Conservation (phyloP, 2,329 filamentous ascomycete species). For the Elsinoe australis region DNA sequence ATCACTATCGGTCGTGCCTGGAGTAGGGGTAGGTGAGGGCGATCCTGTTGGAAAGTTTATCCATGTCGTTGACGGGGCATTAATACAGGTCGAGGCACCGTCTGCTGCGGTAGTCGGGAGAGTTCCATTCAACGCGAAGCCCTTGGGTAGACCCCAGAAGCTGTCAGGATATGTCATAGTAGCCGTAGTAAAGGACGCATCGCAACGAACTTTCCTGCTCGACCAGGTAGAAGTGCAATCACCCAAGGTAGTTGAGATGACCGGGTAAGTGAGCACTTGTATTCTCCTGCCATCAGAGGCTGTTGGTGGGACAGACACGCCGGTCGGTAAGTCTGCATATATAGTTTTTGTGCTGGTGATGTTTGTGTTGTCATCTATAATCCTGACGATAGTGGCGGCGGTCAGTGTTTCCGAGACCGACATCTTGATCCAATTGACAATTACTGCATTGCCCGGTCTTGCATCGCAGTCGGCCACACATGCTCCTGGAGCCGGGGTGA, state of each 20-base stretch:
- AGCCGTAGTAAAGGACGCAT: neutral
- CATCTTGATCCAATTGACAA: constrained; percentile 9
- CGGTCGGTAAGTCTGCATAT: constrained; percentile 5
- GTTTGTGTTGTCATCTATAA: constrained; percentile 9
- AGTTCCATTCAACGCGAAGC: neutral
- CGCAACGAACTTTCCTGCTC: neutral
- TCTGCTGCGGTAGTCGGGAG: constrained; percentile 3
- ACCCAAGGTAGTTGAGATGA: constrained; percentile 3
- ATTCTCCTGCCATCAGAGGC: constrained; percentile 5
- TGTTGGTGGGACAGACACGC: constrained; percentile 4
- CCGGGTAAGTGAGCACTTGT: neutral
- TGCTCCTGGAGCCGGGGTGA: neutral
- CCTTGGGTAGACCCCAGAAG: neutral
- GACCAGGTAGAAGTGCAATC: constrained; percentile 6
- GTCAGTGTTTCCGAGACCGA: neutral
- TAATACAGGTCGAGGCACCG: neutral
- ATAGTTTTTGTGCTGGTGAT: constrained; percentile 8
- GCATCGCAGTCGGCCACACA: constrained; percentile 9
- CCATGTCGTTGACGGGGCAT: neutral
- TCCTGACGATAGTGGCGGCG: constrained; percentile 3
- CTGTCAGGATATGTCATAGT: constrained; percentile 1
- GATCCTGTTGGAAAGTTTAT: neutral
- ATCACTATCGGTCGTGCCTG: neutral
- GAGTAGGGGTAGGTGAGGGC: neutral
- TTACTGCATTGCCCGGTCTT: neutral